A percentile compares a stretch with the other conserved stretches of the same genome.
Evolutionary conservation across 768 basidiomycete genomes (phyloP).

Genomic region (Termitomyces sp.): DNA sequence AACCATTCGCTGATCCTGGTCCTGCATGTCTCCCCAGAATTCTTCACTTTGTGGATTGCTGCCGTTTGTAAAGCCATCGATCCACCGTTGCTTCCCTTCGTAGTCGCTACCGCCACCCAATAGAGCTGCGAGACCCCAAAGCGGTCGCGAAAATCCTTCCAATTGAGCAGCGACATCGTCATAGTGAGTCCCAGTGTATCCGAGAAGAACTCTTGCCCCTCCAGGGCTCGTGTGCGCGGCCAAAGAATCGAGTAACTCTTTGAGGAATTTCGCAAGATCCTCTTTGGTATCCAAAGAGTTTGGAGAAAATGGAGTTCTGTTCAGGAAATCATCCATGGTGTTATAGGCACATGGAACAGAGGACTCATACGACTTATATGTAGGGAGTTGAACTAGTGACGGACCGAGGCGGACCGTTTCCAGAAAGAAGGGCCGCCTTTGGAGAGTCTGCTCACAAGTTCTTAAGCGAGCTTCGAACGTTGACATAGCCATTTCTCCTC

Average conservation of each 20-base stretch:
- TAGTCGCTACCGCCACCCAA: slow-evolving; percentile 65
- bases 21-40: slow-evolving; percentile 75
- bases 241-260: slow-evolving; percentile 62
- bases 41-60: slow-evolving; percentile 66
- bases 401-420: slow-evolving; percentile 13
- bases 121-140: slow-evolving; percentile 72
- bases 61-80: slow-evolving; percentile 62
- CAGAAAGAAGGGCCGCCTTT: not conserved
- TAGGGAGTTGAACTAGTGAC: not conserved
- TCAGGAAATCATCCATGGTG: slow-evolving; percentile 33
- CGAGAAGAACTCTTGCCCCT: slow-evolving; percentile 69
- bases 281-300: slow-evolving; percentile 63
- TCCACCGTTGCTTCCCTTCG: slow-evolving; percentile 59
- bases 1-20: slow-evolving; percentile 81
- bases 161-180: slow-evolving; percentile 72
- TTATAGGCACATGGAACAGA: not conserved
- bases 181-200: slow-evolving; percentile 69
- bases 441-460: too few species aligned
- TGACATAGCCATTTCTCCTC: too few species aligned
- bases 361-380: slow-evolving; percentile 1
- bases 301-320: slow-evolving; percentile 43
- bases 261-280: slow-evolving; percentile 57
- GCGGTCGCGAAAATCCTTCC: slow-evolving; percentile 74
- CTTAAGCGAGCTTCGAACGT: too few species aligned
- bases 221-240: slow-evolving; percentile 70